These are phyloP conservation scores for Aleurites moluccanus DNA, from an alignment of 441 rosid species.

Conservation along the genomic window DNA sequence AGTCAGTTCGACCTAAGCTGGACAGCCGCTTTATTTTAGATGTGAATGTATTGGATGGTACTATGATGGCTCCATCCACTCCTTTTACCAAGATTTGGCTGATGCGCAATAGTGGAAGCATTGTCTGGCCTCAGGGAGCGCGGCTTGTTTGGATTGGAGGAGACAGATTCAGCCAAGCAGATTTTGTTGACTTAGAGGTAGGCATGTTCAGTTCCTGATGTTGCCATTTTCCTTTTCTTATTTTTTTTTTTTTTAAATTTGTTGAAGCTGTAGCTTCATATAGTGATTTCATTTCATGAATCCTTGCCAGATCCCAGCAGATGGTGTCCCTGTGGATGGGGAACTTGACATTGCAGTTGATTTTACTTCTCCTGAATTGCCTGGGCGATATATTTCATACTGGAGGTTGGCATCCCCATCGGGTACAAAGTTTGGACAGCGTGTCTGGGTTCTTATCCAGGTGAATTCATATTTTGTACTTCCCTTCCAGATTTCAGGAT, in stretches of 20 bases:
- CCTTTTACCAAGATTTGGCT: constrained; percentile 90
- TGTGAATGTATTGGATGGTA: constrained; percentile 82
- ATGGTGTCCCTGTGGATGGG: constrained; percentile 61
- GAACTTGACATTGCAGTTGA: constrained; percentile 78
- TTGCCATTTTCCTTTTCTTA: background rate
- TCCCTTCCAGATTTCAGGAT: background rate
- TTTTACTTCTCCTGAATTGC: constrained; percentile 64
- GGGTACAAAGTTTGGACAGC: constrained; percentile 82
- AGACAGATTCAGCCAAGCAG: constrained; percentile 48
- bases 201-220: background rate
- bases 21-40: constrained; percentile 81
- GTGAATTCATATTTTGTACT: constrained; percentile 29
- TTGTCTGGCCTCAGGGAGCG: constrained; percentile 64
- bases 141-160: constrained; percentile 83
- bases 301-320: constrained; percentile 57
- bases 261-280: background rate
- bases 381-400: constrained; percentile 83
- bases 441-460: constrained; percentile 88
- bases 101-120: constrained; percentile 72
- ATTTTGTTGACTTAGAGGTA: constrained; percentile 60
- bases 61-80: constrained; percentile 70
- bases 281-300: background rate
- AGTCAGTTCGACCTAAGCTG: constrained; percentile 44
- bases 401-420: constrained; percentile 83
- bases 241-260: background rate